A percentile compares a stretch with the other conserved stretches of the same genome.
phyloP scores from a whole-genome alignment of 176 grass and related monocot genomes.

The Triticum monococcum region DNA sequence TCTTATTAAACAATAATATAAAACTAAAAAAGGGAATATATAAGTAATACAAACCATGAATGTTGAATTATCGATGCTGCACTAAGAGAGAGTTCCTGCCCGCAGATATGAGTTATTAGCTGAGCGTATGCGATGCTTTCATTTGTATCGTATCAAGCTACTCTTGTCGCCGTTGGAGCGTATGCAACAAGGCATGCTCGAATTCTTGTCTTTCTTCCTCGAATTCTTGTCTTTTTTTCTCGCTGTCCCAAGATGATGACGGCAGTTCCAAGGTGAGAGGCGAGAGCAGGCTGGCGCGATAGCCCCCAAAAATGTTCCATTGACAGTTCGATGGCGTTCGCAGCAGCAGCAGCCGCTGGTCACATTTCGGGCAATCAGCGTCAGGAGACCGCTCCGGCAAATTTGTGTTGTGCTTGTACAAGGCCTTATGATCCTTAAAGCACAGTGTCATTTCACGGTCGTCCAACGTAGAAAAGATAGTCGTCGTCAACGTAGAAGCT shows the following conservation, averaged over 20 bases:
- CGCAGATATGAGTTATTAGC: not conserved
- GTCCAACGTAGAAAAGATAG: not conserved
- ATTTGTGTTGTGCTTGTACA: not conserved
- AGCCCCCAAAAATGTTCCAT: not conserved
- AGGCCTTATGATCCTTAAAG: not conserved
- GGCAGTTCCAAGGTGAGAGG: not conserved
- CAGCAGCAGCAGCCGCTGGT: not conserved
- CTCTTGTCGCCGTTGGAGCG: not conserved
- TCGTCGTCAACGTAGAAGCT: not conserved
- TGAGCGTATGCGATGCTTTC: not conserved
- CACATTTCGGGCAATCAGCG: not conserved
- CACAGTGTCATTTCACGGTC: not conserved
- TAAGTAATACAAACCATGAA: not conserved
- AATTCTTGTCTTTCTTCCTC: no score
- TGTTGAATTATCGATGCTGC: not conserved
- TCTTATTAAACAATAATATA: no score
- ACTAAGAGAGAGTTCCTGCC: not conserved
- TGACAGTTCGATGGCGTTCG: not conserved
- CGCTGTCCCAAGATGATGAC: not conserved
- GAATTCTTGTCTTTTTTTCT: not conserved
- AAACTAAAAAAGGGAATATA: no score
- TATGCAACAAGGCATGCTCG: not conserved
- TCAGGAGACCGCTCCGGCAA: not conserved
- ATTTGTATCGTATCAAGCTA: not conserved
- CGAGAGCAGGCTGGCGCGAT: not conserved